Percentiles rank a stretch among this genome's conserved stretches.
Evolutionary conservation across 1,284 basidiomycete genomes (phyloP).

Genomic region (Cystobasidium slooffiae): DNA sequence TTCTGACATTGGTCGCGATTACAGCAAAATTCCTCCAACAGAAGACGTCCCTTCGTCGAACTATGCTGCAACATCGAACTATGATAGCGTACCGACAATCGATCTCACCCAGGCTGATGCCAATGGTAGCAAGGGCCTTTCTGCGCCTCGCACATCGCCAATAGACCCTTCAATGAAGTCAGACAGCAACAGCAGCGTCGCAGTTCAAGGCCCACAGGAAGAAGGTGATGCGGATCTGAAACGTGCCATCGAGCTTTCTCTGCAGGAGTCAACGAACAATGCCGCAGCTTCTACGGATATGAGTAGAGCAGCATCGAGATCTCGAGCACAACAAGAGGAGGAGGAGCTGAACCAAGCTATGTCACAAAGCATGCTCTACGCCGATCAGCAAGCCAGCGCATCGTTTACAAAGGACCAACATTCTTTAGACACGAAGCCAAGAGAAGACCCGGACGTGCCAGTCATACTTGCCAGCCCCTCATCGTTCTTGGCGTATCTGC

Average conservation of each 20-base stretch:
- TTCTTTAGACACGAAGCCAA: neutral
- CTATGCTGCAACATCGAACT: neutral
- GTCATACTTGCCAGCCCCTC: slow-evolving; percentile 21
- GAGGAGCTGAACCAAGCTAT: slow-evolving; percentile 30
- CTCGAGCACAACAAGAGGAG: slow-evolving; percentile 29
- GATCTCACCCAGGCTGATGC: neutral
- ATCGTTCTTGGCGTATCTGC: slow-evolving; percentile 29
- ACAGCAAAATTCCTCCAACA: slow-evolving; percentile 1
- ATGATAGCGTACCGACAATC: neutral
- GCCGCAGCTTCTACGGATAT: slow-evolving; percentile 18
- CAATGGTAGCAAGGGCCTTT: neutral
- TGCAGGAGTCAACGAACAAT: slow-evolving; percentile 26
- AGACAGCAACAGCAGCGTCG: neutral
- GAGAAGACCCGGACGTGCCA: slow-evolving; percentile 16
- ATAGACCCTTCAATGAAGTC: neutral
- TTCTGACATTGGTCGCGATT: slow-evolving; percentile 3
- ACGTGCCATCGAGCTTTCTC: slow-evolving; percentile 24
- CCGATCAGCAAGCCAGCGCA: slow-evolving; percentile 9
- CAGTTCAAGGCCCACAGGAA: neutral
- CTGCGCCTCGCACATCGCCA: slow-evolving; percentile 7
- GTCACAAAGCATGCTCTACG: slow-evolving; percentile 22
- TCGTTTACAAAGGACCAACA: neutral
- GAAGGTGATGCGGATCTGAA: slow-evolving; percentile 22
- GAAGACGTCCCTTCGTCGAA: neutral
- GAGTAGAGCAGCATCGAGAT: slow-evolving; percentile 18